These are phyloP conservation scores for Rhododendron mucronatum DNA, from an alignment of 148 eudicot genomes.

Conservation along the genomic window DNA sequence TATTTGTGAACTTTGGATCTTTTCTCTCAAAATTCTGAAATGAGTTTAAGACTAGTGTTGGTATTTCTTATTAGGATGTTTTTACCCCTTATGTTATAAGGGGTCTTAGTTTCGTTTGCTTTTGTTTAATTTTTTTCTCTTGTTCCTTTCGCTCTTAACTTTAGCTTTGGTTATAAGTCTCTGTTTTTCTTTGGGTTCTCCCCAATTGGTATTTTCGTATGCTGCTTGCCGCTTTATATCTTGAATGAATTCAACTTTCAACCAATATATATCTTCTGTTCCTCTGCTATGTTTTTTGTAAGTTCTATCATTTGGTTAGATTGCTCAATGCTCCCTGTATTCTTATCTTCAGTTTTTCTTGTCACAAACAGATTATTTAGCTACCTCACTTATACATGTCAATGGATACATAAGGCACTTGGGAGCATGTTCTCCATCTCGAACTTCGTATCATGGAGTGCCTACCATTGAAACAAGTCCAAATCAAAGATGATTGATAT, in stretches of 20 bases:
- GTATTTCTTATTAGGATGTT: neutral
- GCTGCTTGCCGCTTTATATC: neutral
- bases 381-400: neutral
- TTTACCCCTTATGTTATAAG: neutral
- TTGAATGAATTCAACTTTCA: neutral
- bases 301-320: neutral
- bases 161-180: neutral
- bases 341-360: neutral
- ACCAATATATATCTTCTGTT: neutral
- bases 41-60: neutral
- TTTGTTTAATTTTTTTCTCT: neutral
- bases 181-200: neutral
- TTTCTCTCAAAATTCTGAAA: neutral
- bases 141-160: neutral
- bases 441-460: neutral
- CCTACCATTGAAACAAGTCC: neutral
- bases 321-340: neutral
- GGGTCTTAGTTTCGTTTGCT: neutral
- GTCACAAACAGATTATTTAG: neutral
- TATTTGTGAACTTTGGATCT: neutral
- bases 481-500: neutral
- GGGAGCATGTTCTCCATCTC: neutral
- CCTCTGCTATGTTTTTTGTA: neutral
- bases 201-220: neutral
- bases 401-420: neutral